Conservation (phyloP, 176 grass and related monocot species). For the Cocos nucifera region DNA sequence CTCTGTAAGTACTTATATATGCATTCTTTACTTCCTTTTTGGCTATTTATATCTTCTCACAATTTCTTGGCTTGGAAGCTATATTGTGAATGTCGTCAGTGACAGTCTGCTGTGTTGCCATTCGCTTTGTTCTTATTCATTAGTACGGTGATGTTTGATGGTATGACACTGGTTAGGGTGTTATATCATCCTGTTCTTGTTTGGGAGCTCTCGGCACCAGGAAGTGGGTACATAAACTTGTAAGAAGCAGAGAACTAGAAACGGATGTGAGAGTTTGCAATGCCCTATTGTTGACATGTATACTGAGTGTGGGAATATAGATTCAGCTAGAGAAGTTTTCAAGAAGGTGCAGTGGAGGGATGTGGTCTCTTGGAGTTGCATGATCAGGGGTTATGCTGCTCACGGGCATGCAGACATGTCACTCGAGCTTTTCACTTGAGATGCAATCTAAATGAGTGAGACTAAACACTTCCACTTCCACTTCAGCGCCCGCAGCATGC, state of each 20-base stretch:
- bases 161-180: slow-evolving; percentile 71
- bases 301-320: slow-evolving; percentile 45
- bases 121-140: too few relatives aligned
- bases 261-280: slow-evolving; percentile 50
- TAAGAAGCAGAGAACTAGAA: slow-evolving; percentile 38
- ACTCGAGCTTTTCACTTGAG: slow-evolving; percentile 38
- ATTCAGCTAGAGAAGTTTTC: slow-evolving; percentile 40
- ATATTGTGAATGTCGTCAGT: too few relatives aligned
- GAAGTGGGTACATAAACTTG: slow-evolving; percentile 59
- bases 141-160: slow-evolving; percentile 15
- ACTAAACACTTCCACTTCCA: slow-evolving; percentile 68
- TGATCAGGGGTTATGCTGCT: slow-evolving; percentile 55
- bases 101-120: too few relatives aligned
- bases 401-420: slow-evolving; percentile 48
- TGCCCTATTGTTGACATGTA: slow-evolving; percentile 68
- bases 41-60: too few relatives aligned
- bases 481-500: slow-evolving; percentile 53
- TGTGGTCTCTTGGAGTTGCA: slow-evolving; percentile 66
- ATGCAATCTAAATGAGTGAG: slow-evolving; percentile 45
- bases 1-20: too few relatives aligned
- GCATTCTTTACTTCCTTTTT: too few relatives aligned
- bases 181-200: slow-evolving; percentile 53
- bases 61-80: too few relatives aligned
- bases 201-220: slow-evolving; percentile 50
- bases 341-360: slow-evolving; percentile 23